phyloP scores from a whole-genome alignment of 345 rosid genomes.

The Acer yangbiense region DNA sequence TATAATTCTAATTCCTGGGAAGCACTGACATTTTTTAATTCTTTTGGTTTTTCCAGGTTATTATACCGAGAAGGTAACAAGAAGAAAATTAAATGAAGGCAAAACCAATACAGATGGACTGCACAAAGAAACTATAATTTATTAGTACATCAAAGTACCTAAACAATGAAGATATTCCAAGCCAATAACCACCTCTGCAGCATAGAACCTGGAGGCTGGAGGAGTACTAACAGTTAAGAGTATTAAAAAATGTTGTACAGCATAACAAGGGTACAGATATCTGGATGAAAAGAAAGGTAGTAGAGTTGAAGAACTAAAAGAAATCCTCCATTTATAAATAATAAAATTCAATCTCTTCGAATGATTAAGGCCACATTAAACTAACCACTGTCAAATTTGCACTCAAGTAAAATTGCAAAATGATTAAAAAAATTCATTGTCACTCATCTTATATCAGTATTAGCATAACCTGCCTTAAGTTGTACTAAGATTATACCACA shows the following conservation, averaged over 20 bases:
- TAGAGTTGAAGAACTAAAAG: neutral
- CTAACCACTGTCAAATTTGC: neutral
- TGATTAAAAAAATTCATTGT: neutral
- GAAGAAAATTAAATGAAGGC: neutral
- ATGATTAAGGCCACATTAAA: neutral
- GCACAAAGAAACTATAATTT: neutral
- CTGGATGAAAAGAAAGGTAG: neutral
- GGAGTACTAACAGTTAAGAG: constrained; percentile 10
- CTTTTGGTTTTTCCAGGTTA: neutral
- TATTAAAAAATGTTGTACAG: neutral
- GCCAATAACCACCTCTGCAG: constrained; percentile 83
- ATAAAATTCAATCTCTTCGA: constrained; percentile 4
- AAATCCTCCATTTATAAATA: neutral
- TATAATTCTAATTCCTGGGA: neutral
- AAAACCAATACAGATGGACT: neutral
- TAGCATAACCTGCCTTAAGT: neutral
- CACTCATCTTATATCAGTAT: constrained; percentile 7
- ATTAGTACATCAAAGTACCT: constrained; percentile 45
- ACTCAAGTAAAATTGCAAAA: neutral
- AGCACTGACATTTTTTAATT: neutral
- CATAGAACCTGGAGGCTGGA: constrained; percentile 89
- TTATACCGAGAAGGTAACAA: neutral
- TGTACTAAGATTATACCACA: neutral
- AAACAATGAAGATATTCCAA: constrained; percentile 97
- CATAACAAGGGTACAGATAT: neutral